Evolutionary conservation across 345 rosid species (phyloP), one percentile per base, ranked within the genome.

Genomic region (Gossypium australe): DNA sequence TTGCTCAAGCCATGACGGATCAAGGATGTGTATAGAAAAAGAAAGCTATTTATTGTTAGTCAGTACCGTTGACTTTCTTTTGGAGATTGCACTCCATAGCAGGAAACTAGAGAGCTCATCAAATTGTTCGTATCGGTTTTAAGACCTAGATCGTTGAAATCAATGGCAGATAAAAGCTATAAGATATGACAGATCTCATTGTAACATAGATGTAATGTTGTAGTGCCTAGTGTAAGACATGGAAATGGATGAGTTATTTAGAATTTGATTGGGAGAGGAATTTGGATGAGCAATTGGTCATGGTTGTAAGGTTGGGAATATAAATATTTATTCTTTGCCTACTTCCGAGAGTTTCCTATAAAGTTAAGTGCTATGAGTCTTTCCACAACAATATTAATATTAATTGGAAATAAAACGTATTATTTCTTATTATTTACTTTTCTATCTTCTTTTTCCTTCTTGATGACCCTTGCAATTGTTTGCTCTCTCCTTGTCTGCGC

Each of bases 1-100:
- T 95, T 59, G 98, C 99, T 79, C 97, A 91, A 85, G 99, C 98
- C 53, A 95, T 93, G 99, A 88, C 90, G 4, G 99, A 91, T 75
- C 99, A 95, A 93, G 99, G 99, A 77, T 93, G 99, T 82, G 94
- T 93, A 78, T 93, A 89, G 86, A 58, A 29, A 48, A 59, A 56
- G 52, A 17, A 57, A 22, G 72, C 52, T 29, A 29, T 18, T 79
- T 66, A 13, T 55, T 17, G 44, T 16, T 70, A 52, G 20, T 58
- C 60, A 47, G 47, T 18, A 29, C 38, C 74, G 20, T 34, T 45
- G 58, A 43, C 22, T 58, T 57, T 44, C 44, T 58, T 58, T 52
- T 56, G 41, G 63, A 52, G 25, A 65, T n/a, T 44, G 49, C 61
- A 29, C 14, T 75, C 41, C n/a, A 38, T 6, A 14, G 59, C 48